Conservation (phyloP, 2,329 filamentous ascomycete genomes). For the Dactylellina parvicollis region DNA sequence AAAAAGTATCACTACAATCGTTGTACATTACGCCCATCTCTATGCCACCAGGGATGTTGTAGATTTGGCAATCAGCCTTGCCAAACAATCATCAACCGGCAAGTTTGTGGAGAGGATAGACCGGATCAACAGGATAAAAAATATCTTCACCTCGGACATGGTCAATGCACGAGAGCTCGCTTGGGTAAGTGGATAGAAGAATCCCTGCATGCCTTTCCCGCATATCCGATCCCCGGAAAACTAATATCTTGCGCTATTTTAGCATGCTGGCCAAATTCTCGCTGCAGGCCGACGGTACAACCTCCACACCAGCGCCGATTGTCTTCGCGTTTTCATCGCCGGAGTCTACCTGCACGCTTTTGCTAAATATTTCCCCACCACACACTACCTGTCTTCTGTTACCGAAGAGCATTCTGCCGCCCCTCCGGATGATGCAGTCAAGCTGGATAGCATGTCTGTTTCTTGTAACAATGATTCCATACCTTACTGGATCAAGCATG, state of each 20-base stretch:
- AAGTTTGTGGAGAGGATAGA: conserved; percentile 53
- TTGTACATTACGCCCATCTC: conserved; percentile 58
- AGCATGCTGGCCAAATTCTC: conserved; percentile 58
- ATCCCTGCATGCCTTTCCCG: conserved; percentile 18
- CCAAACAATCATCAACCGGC: conserved; percentile 37
- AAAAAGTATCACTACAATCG: conserved; percentile 56
- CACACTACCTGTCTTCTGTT: conserved; percentile 38
- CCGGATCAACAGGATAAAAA: conserved; percentile 55
- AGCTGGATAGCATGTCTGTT: conserved; percentile 52
- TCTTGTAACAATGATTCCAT: conserved; percentile 32
- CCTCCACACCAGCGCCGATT: conserved; percentile 57
- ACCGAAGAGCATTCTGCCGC: conserved; percentile 41
- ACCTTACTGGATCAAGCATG: conserved; percentile 57
- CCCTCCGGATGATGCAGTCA: conserved; percentile 55
- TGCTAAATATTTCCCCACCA: conserved; percentile 55
- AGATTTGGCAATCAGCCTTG: conserved; percentile 33
- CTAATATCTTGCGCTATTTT: conserved; percentile 45
- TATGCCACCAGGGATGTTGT: conserved; percentile 55
- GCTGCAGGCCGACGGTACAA: conserved; percentile 57
- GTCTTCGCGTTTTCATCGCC: conserved; percentile 57
- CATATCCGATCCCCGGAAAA: conserved; percentile 19
- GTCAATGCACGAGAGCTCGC: conserved; percentile 57
- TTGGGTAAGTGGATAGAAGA: conserved; percentile 54
- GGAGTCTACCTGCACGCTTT: conserved; percentile 58
- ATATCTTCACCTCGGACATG: conserved; percentile 56